Conservation (phyloP, 2,329 filamentous ascomycete genomes). For the Massarina eburnea region DNA sequence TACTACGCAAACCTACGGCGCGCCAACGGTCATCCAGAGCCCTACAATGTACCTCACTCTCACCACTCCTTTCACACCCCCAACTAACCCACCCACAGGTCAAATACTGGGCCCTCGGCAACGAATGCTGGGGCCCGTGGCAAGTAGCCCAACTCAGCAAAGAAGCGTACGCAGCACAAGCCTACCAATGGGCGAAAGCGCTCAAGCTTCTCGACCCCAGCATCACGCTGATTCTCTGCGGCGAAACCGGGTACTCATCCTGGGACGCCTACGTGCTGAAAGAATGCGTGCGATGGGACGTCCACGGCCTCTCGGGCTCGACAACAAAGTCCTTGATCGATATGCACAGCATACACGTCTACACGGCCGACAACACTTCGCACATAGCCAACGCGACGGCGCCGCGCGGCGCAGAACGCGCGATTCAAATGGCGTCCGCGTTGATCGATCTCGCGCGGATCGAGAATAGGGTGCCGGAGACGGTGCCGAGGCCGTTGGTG, state of each 20-base stretch:
- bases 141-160: slow-evolving; percentile 70
- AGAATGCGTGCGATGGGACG: slow-evolving; percentile 61
- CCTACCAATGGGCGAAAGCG: slow-evolving; percentile 72
- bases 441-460: slow-evolving; percentile 74
- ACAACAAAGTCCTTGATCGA: slow-evolving; percentile 61
- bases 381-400: slow-evolving; percentile 50
- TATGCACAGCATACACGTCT: slow-evolving; percentile 81
- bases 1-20: slow-evolving; percentile 81
- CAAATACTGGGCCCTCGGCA: slow-evolving; percentile 85
- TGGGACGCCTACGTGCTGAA: slow-evolving; percentile 77
- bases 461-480: slow-evolving; percentile 63
- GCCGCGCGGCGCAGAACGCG: slow-evolving; percentile 69
- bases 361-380: slow-evolving; percentile 64
- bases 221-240: slow-evolving; percentile 72
- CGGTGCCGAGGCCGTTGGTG: slow-evolving; percentile 66
- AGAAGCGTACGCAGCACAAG: slow-evolving; percentile 69
- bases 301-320: slow-evolving; percentile 52
- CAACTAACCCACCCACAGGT: slow-evolving; percentile 41
- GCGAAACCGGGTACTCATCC: slow-evolving; percentile 66
- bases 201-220: slow-evolving; percentile 71
- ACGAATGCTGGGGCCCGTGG: slow-evolving; percentile 69
- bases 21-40: slow-evolving; percentile 72
- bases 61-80: neutral
- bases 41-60: slow-evolving; percentile 61
- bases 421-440: slow-evolving; percentile 68